These are phyloP conservation scores for Medicago lupulina DNA, from an alignment of 306 rosid species.

Conservation along the genomic window DNA sequence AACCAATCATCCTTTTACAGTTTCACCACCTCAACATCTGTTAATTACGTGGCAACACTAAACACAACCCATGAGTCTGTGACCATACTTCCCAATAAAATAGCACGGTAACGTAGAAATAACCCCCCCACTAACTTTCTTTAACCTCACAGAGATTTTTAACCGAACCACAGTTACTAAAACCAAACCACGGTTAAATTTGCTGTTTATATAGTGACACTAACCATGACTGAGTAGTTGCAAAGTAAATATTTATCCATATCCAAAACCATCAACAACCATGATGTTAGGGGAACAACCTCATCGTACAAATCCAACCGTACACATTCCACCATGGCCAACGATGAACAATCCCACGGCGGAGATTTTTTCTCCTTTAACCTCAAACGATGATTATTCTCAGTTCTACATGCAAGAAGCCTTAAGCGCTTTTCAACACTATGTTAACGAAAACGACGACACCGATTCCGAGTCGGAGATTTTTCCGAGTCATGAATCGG, in stretches of 20 bases:
- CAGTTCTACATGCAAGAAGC: conserved; percentile 63
- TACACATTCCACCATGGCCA: conserved; percentile 77
- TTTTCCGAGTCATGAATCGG: conserved; percentile 46
- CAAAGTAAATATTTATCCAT: conserved; percentile 18
- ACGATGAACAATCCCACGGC: conserved; percentile 52
- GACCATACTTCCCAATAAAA: not conserved
- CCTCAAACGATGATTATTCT: conserved; percentile 57
- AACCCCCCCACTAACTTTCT: conserved; percentile 39
- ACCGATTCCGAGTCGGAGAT: conserved; percentile 55
- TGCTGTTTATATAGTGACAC: conserved; percentile 54
- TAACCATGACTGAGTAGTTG: conserved; percentile 39
- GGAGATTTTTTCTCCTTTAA: conserved; percentile 56
- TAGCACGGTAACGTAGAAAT: conserved; percentile 30
- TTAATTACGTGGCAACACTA: conserved; percentile 43
- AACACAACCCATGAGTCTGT: conserved; percentile 36
- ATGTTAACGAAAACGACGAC: conserved; percentile 51
- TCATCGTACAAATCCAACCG: conserved; percentile 62
- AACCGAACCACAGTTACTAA: conserved; percentile 60
- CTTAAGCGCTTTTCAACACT: conserved; percentile 60
- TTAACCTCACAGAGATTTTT: conserved; percentile 51
- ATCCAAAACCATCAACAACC: conserved; percentile 14
- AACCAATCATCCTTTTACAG: not conserved
- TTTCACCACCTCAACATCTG: conserved; percentile 10
- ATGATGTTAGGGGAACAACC: conserved; percentile 81
- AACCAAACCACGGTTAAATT: conserved; percentile 57